A percentile compares a stretch with the other conserved stretches of the same genome.
phyloP scores from a whole-genome alignment of 2,329 filamentous ascomycete genomes.

The Calonectria pseudoturangicola region DNA sequence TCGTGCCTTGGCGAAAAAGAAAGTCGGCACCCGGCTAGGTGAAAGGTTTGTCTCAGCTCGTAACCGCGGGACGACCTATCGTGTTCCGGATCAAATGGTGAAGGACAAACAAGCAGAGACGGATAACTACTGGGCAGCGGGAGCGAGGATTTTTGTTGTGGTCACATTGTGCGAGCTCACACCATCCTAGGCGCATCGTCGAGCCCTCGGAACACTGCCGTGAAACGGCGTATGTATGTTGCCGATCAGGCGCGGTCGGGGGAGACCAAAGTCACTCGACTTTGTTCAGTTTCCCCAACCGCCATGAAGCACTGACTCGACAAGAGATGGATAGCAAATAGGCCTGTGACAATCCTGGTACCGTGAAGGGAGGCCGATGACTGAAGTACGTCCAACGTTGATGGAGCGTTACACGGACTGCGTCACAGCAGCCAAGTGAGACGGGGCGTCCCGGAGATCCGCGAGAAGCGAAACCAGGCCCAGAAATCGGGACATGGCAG shows the following conservation, averaged over 20 bases:
- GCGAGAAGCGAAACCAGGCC: conserved; percentile 9
- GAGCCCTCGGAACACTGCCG: conserved; percentile 21
- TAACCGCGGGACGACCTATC: conserved; percentile 12
- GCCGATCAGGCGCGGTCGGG: conserved; percentile 32
- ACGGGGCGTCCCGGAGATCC: conserved; percentile 26
- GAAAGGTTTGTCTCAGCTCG: conserved; percentile 13
- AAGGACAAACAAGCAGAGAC: neutral
- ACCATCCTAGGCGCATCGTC: conserved; percentile 27
- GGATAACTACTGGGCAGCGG: neutral
- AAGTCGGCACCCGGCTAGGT: conserved; percentile 3
- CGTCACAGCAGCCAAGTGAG: conserved; percentile 25
- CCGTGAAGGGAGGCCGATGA: conserved; percentile 10
- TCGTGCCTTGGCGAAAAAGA: conserved; percentile 6
- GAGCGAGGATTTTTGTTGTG: conserved; percentile 7
- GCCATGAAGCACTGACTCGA: conserved; percentile 13
- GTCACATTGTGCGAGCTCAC: conserved; percentile 24
- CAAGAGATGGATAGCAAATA: neutral
- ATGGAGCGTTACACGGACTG: conserved; percentile 30
- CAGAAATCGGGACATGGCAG: conserved; percentile 18
- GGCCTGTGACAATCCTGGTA: neutral
- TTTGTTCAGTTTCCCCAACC: neutral
- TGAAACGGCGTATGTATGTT: conserved; percentile 21
- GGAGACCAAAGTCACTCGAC: conserved; percentile 29
- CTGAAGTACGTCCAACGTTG: conserved; percentile 20
- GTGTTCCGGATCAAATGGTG: conserved; percentile 4